A percentile compares a stretch with the other conserved stretches of the same genome.
phyloP scores from a whole-genome alignment of 352 stramenopile genomes.

The Phytophthora sansomeana region DNA sequence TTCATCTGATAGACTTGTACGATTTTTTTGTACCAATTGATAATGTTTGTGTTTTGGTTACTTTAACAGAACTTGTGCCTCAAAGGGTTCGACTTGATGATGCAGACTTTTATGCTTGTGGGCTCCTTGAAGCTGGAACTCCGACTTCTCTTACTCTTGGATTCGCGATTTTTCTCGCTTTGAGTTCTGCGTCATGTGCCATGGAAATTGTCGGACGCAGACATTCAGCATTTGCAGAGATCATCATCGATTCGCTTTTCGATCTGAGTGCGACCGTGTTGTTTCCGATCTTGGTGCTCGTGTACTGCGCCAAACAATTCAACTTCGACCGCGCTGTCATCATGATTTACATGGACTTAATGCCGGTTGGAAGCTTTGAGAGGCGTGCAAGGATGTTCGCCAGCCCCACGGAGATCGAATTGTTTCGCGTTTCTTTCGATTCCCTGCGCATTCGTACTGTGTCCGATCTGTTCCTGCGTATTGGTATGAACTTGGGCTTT shows the following conservation, averaged over 20 bases:
- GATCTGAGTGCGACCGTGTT: conserved; percentile 42
- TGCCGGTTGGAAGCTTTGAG: conserved; percentile 44
- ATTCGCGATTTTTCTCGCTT: conserved; percentile 26
- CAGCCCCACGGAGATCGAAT: conserved; percentile 35
- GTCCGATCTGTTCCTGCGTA: conserved; percentile 39
- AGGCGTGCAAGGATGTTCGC: conserved; percentile 37
- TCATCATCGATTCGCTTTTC: conserved; percentile 50
- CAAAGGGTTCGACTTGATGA: conserved; percentile 39
- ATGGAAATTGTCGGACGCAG: conserved; percentile 25
- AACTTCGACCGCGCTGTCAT: conserved; percentile 38
- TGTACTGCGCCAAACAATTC: conserved; percentile 36
- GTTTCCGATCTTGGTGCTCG: conserved; percentile 37
- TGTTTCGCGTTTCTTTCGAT: conserved; percentile 43
- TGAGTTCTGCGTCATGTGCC: conserved; percentile 38
- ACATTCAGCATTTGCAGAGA: conserved; percentile 39
- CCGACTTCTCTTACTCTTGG: conserved; percentile 28
- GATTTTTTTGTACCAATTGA: too few relatives aligned
- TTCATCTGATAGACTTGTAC: not conserved
- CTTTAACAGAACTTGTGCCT: conserved; percentile 42
- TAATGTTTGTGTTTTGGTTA: not conserved
- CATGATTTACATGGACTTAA: conserved; percentile 28
- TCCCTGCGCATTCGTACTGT: conserved; percentile 41
- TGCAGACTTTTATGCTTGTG: conserved; percentile 35
- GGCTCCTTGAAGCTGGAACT: conserved; percentile 38
- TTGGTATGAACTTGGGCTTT: conserved; percentile 49